These are phyloP conservation scores for Carex parvula DNA, from an alignment of 176 grass and related monocot genomes.

Conservation along the genomic window DNA sequence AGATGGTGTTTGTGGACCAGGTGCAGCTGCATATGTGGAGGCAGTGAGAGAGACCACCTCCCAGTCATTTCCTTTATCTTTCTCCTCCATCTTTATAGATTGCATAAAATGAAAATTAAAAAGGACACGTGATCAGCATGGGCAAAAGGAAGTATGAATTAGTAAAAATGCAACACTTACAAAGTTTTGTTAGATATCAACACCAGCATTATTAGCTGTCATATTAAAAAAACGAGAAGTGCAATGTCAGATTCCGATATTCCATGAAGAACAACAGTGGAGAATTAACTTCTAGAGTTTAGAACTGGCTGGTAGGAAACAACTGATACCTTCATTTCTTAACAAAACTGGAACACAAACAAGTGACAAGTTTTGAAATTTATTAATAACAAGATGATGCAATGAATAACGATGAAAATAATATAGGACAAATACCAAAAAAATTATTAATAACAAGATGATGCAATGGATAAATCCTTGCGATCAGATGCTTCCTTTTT, in stretches of 20 bases:
- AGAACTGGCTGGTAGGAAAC: background rate
- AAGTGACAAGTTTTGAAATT: background rate
- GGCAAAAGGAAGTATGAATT: background rate
- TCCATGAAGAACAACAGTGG: background rate
- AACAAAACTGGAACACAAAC: background rate
- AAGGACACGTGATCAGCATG: background rate
- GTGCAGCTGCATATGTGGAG: slow-evolving; percentile 43
- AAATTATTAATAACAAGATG: background rate
- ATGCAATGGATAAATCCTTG: no score
- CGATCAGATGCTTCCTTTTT: no score
- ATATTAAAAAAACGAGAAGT: background rate
- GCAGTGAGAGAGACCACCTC: slow-evolving; percentile 56
- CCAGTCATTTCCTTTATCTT: slow-evolving; percentile 37
- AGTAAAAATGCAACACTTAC: background rate
- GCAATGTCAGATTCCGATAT: background rate
- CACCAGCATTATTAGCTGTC: background rate
- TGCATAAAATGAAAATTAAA: background rate
- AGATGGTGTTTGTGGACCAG: slow-evolving; percentile 25
- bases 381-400: background rate
- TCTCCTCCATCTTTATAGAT: slow-evolving; percentile 21
- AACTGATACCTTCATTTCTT: background rate
- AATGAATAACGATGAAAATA: background rate
- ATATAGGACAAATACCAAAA: background rate
- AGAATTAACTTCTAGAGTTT: background rate
- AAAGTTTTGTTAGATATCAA: background rate